A percentile compares a stretch with the other conserved stretches of the same genome.
phyloP scores from a whole-genome alignment of 106 monocot genomes.

The Ottelia alismoides region DNA sequence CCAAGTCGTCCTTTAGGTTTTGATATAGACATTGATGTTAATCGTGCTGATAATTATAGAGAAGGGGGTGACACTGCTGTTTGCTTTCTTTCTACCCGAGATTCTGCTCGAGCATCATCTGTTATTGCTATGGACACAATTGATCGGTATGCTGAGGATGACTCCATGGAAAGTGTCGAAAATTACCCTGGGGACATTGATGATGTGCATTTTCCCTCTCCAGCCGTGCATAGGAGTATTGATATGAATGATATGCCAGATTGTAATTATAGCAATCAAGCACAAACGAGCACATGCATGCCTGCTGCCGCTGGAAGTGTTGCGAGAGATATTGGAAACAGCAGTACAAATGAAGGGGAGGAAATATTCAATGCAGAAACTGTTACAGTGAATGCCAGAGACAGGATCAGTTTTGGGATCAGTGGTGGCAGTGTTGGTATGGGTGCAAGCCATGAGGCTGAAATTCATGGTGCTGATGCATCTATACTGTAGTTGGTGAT shows the following conservation, averaged over 20 bases:
- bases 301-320: conserved; percentile 61
- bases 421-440: conserved; percentile 97
- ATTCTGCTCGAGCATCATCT: conserved; percentile 85
- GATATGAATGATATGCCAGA: conserved; percentile 56
- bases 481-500: conserved; percentile 63
- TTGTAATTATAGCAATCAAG: conserved; percentile 67
- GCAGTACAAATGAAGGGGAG: conserved; percentile 89
- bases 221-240: conserved; percentile 34
- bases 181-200: conserved; percentile 69
- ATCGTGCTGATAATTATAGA: conserved; percentile 32
- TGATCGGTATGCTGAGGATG: conserved; percentile 33
- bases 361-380: conserved; percentile 84
- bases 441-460: conserved; percentile 98
- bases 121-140: conserved; percentile 93
- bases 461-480: conserved; percentile 81
- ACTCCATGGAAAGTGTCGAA: conserved; percentile 99
- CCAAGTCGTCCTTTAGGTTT: conserved; percentile 50
- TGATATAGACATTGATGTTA: conserved; percentile 54
- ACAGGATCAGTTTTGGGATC: conserved; percentile 79
- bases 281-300: conserved; percentile 68
- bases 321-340: conserved; percentile 67
- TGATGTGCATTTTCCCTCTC: conserved; percentile 49
- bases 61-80: conserved; percentile 37
- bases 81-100: conserved; percentile 34
- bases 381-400: conserved; percentile 52